Percentiles rank a stretch among this genome's conserved stretches.
Evolutionary conservation across 331 rosid species (phyloP).

Genomic region (Quercus tomentella): DNA sequence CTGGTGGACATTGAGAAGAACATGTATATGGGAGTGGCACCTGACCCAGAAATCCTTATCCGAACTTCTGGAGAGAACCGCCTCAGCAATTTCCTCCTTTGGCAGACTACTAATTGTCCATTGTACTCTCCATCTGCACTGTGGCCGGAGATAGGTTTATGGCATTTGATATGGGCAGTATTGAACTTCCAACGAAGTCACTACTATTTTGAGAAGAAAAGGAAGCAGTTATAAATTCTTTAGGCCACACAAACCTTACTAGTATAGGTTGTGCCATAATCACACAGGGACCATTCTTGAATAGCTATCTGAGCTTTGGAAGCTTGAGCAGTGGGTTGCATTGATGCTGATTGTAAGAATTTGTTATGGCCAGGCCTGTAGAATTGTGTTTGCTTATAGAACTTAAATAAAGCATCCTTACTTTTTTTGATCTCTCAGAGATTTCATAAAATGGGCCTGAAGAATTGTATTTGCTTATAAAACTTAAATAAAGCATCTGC

Average conservation of each 20-base stretch:
- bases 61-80: slow-evolving; percentile 50
- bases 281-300: background rate
- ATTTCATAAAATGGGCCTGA: no score
- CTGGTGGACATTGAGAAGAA: slow-evolving; percentile 40
- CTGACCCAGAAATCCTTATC: slow-evolving; percentile 51
- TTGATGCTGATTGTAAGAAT: background rate
- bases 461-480: no score
- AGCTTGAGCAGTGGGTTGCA: background rate
- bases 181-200: slow-evolving; percentile 45
- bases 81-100: slow-evolving; percentile 55
- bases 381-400: background rate
- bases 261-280: background rate
- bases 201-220: slow-evolving; percentile 35
- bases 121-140: slow-evolving; percentile 48
- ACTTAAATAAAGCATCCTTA: no score
- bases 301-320: background rate
- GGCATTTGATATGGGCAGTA: slow-evolving; percentile 46
- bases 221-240: slow-evolving; percentile 19
- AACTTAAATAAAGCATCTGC: no score
- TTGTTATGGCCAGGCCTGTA: background rate
- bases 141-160: slow-evolving; percentile 55
- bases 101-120: slow-evolving; percentile 51
- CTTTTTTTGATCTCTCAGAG: no score
- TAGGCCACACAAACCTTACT: background rate
- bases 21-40: slow-evolving; percentile 54